Conservation (phyloP, 2,329 filamentous ascomycete species). For the Epicoccum nigrum region DNA sequence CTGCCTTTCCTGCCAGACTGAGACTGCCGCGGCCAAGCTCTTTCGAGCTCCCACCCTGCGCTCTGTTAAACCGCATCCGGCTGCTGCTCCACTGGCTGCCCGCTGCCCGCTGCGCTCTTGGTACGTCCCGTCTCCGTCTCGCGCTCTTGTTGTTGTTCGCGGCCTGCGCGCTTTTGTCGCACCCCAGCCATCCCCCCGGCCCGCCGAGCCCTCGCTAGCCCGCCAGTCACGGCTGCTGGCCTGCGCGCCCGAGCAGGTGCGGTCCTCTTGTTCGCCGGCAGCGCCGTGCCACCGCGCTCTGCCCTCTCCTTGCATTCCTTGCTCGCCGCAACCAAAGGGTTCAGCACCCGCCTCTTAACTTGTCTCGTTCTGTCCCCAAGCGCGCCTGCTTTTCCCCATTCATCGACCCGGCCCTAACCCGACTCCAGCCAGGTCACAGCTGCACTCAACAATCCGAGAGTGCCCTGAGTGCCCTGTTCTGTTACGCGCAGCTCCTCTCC, state of each 20-base stretch:
- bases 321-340: conserved; percentile 43
- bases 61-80: conserved; percentile 13
- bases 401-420: conserved; percentile 44
- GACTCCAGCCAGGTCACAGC: conserved; percentile 22
- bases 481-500: conserved; percentile 36
- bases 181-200: conserved; percentile 18
- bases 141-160: conserved; percentile 14
- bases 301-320: conserved; percentile 46
- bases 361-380: conserved; percentile 45
- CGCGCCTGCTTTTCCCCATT: conserved; percentile 48
- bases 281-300: conserved; percentile 40
- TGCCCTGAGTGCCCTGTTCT: too few species aligned
- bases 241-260: conserved; percentile 19
- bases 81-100: conserved; percentile 10
- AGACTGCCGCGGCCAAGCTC: conserved; percentile 28
- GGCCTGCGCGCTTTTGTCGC: conserved; percentile 16
- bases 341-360: conserved; percentile 36
- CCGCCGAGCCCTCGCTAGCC: conserved; percentile 16
- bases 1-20: conserved; percentile 19
- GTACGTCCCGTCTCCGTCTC: conserved; percentile 37
- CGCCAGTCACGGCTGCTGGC: conserved; percentile 8
- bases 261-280: conserved; percentile 22
- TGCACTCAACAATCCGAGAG: conserved; percentile 26
- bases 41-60: conserved; percentile 24
- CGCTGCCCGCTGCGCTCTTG: conserved; percentile 10